Conservation (phyloP, 2,329 filamentous ascomycete genomes). For the Ophidiomyces ophidiicola region DNA sequence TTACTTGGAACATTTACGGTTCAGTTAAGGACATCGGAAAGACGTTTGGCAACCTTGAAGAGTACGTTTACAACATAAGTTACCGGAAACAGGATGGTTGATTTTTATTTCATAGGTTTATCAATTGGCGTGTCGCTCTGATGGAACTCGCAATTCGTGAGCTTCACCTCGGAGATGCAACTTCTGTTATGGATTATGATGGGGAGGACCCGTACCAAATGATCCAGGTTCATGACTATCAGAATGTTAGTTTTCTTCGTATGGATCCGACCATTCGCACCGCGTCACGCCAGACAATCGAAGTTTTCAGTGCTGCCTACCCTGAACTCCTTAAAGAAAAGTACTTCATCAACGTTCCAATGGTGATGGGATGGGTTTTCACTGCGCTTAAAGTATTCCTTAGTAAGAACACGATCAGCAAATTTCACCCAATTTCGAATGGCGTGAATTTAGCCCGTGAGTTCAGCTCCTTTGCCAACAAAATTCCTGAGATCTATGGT, state of each 20-base stretch:
- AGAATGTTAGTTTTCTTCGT: slow-evolving; percentile 72
- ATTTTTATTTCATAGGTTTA: slow-evolving; percentile 49
- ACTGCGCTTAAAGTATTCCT: slow-evolving; percentile 63
- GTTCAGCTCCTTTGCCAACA: slow-evolving; percentile 45
- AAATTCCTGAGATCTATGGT: slow-evolving; percentile 66
- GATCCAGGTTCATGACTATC: slow-evolving; percentile 88
- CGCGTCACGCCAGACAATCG: slow-evolving; percentile 68
- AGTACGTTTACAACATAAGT: slow-evolving; percentile 45
- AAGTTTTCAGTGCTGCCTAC: slow-evolving; percentile 68
- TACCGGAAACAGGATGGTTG: neutral
- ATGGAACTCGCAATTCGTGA: slow-evolving; percentile 77
- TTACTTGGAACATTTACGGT: slow-evolving; percentile 91
- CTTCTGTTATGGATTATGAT: slow-evolving; percentile 51
- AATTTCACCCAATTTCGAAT: slow-evolving; percentile 66
- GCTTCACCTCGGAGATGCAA: slow-evolving; percentile 58
- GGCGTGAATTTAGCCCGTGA: slow-evolving; percentile 57
- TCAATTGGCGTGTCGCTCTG: slow-evolving; percentile 77
- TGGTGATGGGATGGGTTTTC: slow-evolving; percentile 83
- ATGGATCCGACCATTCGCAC: slow-evolving; percentile 65
- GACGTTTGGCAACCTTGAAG: slow-evolving; percentile 70
- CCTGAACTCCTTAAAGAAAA: slow-evolving; percentile 82
- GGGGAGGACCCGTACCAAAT: slow-evolving; percentile 74
- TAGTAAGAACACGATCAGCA: slow-evolving; percentile 60
- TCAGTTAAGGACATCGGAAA: slow-evolving; percentile 65
- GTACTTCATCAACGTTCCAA: slow-evolving; percentile 90